Percentiles rank a stretch among this genome's conserved stretches.
Conservation (phyloP, 2,329 filamentous ascomycete genomes). For the Paecilomyces formosus region DNA sequence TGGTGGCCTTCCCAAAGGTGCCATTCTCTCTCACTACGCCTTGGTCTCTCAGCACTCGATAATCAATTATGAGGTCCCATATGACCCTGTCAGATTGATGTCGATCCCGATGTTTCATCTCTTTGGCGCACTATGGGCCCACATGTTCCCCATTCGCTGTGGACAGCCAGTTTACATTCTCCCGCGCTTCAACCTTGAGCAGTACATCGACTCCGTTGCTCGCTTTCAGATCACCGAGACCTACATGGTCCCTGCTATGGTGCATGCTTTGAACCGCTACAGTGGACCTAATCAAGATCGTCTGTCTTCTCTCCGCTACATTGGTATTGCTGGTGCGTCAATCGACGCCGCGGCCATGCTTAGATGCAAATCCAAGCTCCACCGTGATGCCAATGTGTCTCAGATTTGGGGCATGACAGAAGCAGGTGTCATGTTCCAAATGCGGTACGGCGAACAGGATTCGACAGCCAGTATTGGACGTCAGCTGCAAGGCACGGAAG, state of each 20-base stretch:
- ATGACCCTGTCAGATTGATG: slow-evolving; percentile 37
- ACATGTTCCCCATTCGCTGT: slow-evolving; percentile 40
- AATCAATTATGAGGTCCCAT: slow-evolving; percentile 35
- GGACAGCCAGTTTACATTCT: slow-evolving; percentile 43
- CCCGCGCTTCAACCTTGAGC: slow-evolving; percentile 36
- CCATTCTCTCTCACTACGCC: slow-evolving; percentile 51
- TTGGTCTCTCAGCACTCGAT: slow-evolving; percentile 44
- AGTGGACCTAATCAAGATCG: slow-evolving; percentile 15
- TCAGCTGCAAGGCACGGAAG: slow-evolving; percentile 33
- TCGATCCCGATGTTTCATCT: slow-evolving; percentile 49
- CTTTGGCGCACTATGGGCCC: slow-evolving; percentile 41
- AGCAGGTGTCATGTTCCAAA: slow-evolving; percentile 38
- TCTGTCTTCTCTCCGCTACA: slow-evolving; percentile 36
- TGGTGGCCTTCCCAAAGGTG: slow-evolving; percentile 54
- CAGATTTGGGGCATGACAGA: slow-evolving; percentile 53
- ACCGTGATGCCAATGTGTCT: slow-evolving; percentile 32
- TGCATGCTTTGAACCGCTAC: slow-evolving; percentile 28
- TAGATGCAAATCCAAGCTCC: slow-evolving; percentile 35
- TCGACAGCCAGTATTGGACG: slow-evolving; percentile 42
- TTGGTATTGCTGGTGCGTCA: slow-evolving; percentile 44
- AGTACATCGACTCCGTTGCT: slow-evolving; percentile 33
- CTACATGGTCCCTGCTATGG: slow-evolving; percentile 41
- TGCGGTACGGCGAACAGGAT: slow-evolving; percentile 31
- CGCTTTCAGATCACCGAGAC: slow-evolving; percentile 42
- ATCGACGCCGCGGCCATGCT: slow-evolving; percentile 36